phyloP scores from a whole-genome alignment of 305 asterid species.

The Withania somnifera region DNA sequence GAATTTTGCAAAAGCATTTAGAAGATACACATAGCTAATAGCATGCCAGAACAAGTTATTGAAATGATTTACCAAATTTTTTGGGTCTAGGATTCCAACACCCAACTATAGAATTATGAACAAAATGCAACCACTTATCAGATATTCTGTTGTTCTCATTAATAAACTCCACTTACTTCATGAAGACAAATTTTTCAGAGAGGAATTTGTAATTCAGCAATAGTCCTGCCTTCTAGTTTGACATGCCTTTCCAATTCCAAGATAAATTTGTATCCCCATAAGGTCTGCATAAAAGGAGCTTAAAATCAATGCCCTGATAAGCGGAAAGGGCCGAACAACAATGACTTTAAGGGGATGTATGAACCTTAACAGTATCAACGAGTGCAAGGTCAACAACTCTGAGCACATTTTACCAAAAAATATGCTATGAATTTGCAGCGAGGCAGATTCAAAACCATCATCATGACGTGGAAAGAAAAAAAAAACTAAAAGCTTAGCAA shows the following conservation, averaged over 20 bases:
- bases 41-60: not conserved
- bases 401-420: not conserved
- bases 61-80: not conserved
- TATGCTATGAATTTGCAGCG: not conserved
- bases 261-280: slow-evolving; percentile 50
- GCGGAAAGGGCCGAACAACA: not conserved
- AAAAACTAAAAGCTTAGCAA: not conserved
- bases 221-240: slow-evolving; percentile 28
- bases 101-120: not conserved
- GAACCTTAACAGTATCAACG: not conserved
- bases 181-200: not conserved
- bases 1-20: not conserved
- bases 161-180: not conserved
- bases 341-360: not conserved
- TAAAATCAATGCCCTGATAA: slow-evolving; percentile 5
- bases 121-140: not conserved
- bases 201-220: not conserved
- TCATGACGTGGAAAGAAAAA: not conserved
- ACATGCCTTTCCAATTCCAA: slow-evolving; percentile 43
- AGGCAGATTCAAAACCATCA: not conserved
- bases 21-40: not conserved
- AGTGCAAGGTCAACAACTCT: not conserved
- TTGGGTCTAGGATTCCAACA: not conserved
- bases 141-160: not conserved
- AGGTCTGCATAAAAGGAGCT: slow-evolving; percentile 30